Percentiles rank a stretch among this genome's conserved stretches.
These are phyloP conservation scores for Coemansia guatemalensis DNA, from an alignment of 192 early-diverging fungal species.

Conservation along the genomic window DNA sequence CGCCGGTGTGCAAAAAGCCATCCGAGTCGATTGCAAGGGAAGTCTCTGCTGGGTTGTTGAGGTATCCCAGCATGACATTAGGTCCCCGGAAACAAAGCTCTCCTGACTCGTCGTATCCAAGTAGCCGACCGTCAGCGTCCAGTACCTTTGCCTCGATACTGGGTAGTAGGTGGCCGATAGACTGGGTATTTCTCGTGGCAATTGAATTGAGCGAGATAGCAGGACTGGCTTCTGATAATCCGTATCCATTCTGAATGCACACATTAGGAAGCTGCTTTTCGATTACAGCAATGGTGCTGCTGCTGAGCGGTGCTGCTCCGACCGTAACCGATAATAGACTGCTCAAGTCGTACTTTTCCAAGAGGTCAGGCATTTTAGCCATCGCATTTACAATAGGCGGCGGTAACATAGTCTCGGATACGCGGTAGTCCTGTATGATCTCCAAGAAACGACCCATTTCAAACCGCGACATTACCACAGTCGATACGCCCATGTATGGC, in stretches of 20 bases:
- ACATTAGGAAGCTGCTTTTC: conserved; percentile 42
- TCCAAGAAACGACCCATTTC: conserved; percentile 59
- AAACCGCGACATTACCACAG: conserved; percentile 73
- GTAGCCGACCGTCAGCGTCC: conserved; percentile 52
- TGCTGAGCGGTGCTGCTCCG: conserved; percentile 76
- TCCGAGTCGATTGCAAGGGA: conserved; percentile 63
- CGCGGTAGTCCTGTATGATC: conserved; percentile 59
- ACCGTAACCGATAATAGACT: conserved; percentile 58
- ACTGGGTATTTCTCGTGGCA: conserved; percentile 23
- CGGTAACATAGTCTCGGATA: conserved; percentile 60
- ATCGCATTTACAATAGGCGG: conserved; percentile 66
- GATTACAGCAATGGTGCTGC: conserved; percentile 34
- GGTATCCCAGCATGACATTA: conserved; percentile 84
- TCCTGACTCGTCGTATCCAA: conserved; percentile 55
- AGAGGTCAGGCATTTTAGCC: conserved; percentile 67
- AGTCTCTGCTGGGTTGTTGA: conserved; percentile 75
- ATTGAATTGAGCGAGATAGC: conserved; percentile 19
- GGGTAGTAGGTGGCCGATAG: conserved; percentile 70
- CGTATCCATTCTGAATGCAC: conserved; percentile 55
- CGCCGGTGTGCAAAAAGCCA: conserved; percentile 81
- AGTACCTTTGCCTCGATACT: conserved; percentile 72
- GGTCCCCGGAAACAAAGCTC: conserved; percentile 85
- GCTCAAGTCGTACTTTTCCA: conserved; percentile 1
- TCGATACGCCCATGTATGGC: conserved; percentile 18
- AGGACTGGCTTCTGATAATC: conserved; percentile 57